Base-by-base conservation (phyloP, 2,329 filamentous ascomycete species). In the Seiridium cupressi region DNA sequence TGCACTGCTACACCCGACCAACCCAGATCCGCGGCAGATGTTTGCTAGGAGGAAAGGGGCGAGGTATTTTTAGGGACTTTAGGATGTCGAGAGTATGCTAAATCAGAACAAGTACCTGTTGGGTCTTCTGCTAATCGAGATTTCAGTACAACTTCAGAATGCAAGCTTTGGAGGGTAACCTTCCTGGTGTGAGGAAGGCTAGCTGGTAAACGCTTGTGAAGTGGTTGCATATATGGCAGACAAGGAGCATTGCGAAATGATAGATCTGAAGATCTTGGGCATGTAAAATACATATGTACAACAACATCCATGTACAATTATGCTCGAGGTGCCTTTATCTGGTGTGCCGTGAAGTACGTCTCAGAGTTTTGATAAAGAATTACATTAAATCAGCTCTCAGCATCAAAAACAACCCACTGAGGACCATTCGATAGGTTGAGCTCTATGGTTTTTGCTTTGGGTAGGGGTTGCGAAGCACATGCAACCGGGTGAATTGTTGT, bases 11-110 rank as follows among this genome's bases (percentile, higher is more conserved):
- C 78, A 98, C 95, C 42, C 85, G 93, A 62, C 87, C 92, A 61
- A 97, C 94, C 55, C 93, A 97, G 81, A 93, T 99, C 75, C 89
- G 90, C 75, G 98, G 97, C 78, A 83, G 95, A 67, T 99, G 95
- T 80, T 89, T 96, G 57, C 85, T 94, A 74, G 93, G 93, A 66
- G 95, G 95, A n/a, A 93, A 92, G 74, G 89, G 89, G 18, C 85
- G 92, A 67, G 92, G 93, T 89, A 83, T 99, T n/a, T 83, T 98
- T 66, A 87, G 92, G 60, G 94, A 95, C 72, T 99, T 99, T 72
- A 92, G 93, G 77, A 85, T 99, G 84, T 88, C 89, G 61, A 85
- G 94, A 80, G 94, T 98, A 84, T 74, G 92, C 82, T 26, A 31
- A 11, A n/a, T 42, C 31, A 26, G 8, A 44, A 51, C n/a, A 26